Percentiles rank a stretch among this genome's conserved stretches.
Evolutionary conservation across 2,329 filamentous ascomycete genomes (phyloP).

Genomic region (Exophiala sideris): DNA sequence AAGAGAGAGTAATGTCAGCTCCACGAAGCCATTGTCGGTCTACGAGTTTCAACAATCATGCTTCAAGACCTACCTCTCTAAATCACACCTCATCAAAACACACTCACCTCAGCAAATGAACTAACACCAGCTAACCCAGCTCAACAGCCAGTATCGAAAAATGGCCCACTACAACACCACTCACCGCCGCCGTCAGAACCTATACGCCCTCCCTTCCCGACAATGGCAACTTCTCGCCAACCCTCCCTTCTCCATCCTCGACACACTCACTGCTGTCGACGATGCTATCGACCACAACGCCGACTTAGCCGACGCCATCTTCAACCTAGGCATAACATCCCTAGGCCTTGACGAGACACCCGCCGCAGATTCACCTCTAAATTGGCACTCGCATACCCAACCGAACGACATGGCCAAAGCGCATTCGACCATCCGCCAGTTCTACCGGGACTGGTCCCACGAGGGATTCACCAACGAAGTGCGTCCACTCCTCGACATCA

Average conservation of each 20-base stretch:
- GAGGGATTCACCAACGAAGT: constrained; percentile 69
- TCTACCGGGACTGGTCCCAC: constrained; percentile 90
- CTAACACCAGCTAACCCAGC: constrained; percentile 13
- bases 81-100: neutral
- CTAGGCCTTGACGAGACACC: constrained; percentile 55
- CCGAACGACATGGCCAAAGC: constrained; percentile 82
- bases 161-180: constrained; percentile 86
- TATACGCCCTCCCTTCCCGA: constrained; percentile 80
- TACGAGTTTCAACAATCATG: too few species aligned
- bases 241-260: constrained; percentile 77
- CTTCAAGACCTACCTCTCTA: too few species aligned
- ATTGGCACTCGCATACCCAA: constrained; percentile 70
- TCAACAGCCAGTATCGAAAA: constrained; percentile 72
- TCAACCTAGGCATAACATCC: constrained; percentile 58
- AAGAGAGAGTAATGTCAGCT: neutral
- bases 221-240: constrained; percentile 81
- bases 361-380: constrained; percentile 43
- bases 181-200: constrained; percentile 83
- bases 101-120: constrained; percentile 7
- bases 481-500: constrained; percentile 70
- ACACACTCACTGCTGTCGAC: constrained; percentile 75
- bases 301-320: constrained; percentile 73
- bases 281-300: constrained; percentile 87
- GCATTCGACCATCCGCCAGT: constrained; percentile 84
- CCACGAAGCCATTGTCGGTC: too few species aligned